phyloP scores from a whole-genome alignment of 305 asterid species.

The Fraxinus sp. region DNA sequence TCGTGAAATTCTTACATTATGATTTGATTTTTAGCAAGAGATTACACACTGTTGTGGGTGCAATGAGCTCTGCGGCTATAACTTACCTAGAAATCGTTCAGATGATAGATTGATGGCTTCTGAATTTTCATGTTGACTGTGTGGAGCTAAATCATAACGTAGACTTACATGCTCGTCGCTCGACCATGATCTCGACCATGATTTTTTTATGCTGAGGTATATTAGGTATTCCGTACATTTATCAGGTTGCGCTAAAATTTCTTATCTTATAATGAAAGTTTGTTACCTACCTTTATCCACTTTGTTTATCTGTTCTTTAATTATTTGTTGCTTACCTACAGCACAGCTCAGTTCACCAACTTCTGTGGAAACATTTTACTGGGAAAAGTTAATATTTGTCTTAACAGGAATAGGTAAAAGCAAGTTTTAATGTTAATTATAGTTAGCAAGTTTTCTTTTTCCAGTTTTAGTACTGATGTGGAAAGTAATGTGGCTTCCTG shows the following conservation, averaged over 20 bases:
- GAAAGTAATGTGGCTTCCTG: background rate
- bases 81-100: background rate
- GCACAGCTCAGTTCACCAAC: conserved; percentile 6
- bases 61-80: background rate
- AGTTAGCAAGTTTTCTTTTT: background rate
- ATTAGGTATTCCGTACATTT: background rate
- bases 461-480: background rate
- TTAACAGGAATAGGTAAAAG: background rate
- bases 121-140: background rate
- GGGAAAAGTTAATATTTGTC: background rate
- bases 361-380: background rate
- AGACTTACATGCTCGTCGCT: background rate
- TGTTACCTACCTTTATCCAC: conserved; percentile 2
- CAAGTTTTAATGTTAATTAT: background rate
- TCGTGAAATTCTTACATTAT: background rate
- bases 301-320: background rate
- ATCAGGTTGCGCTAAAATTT: background rate
- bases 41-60: background rate
- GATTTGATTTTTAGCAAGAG: background rate
- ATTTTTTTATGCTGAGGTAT: background rate
- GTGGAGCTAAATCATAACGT: background rate
- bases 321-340: background rate
- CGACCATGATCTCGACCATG: background rate
- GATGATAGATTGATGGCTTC: background rate
- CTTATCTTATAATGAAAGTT: background rate